Evolutionary conservation across 306 rosid species (phyloP).

Genomic region (Vachellia pachyceras): DNA sequence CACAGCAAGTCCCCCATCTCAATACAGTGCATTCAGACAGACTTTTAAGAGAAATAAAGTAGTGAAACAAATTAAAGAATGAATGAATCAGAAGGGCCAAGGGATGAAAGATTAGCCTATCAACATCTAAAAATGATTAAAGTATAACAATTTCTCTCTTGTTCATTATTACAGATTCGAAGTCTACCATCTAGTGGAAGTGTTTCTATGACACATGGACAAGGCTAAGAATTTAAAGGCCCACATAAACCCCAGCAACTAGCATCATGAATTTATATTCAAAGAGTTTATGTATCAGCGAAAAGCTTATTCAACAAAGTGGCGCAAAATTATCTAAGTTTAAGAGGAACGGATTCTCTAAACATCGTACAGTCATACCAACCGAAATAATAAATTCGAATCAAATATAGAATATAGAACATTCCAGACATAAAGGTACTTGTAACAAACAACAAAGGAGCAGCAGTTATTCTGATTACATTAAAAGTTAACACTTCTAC

Average conservation of each 20-base stretch:
- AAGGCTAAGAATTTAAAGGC: neutral
- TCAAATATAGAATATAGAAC: neutral
- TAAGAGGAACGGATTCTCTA: neutral
- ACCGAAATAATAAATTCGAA: neutral
- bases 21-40: neutral
- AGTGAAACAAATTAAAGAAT: neutral
- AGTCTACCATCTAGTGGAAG: slow-evolving; percentile 2
- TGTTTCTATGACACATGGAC: neutral
- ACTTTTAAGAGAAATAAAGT: neutral
- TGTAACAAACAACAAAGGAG: slow-evolving; percentile 4
- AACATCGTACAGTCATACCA: neutral
- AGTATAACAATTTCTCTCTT: neutral
- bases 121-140: neutral
- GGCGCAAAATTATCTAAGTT: neutral
- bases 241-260: neutral
- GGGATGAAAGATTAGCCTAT: neutral
- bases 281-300: neutral
- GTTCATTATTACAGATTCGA: neutral
- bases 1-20: neutral
- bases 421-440: neutral
- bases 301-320: neutral
- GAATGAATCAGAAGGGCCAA: neutral
- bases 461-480: neutral
- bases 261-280: neutral
- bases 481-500: slow-evolving; percentile 12